Evolutionary conservation across 331 rosid genomes (phyloP), one percentile per base, ranked within the genome.

Genomic region (Prunus yedoensis): DNA sequence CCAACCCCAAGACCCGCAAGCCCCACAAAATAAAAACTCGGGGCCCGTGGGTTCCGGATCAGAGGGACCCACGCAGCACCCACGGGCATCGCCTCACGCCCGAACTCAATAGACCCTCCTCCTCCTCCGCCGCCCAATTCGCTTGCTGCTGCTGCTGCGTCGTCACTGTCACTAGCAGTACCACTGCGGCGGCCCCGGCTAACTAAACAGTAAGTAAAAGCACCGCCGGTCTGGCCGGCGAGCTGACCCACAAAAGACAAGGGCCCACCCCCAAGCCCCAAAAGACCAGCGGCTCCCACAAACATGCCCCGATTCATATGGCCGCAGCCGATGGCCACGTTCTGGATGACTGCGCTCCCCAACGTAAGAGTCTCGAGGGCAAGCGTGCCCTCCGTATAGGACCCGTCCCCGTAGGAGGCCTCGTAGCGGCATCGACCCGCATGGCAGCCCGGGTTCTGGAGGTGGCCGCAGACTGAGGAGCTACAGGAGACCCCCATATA

Each of bases 191-290:
- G 2, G 64, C 94, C 97, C 17, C 97, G 82, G 66, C 92, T 95
- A 12, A 85, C 91, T 30, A 95, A 74, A 71, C 99, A 95, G 70
- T 92, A 95, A 68, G 89, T 89, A n/a, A 92, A 95, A 0, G 92
- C 93, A 21, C 90, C 90, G 7, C 97, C 99, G 0, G 97, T 89
- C 16, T 89, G 99, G 5, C 97, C 96, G 0, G 92, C 96, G 0
- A 95, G 88, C 78, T 95, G 99, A 75, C 97, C 99, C 18, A 95
- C 92, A 16, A 95, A 89, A 0, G 99, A 95, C 94, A 95, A 84
- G 77, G 96, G 76, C 73, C 99, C 99, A 10, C 94, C 87, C 5
- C 99, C 99, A 17, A 95, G 91, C 23, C 99, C 99, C 81, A 95
- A 77, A 20, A 95, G 74, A 21, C 99, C 99, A 0, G 99, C 97